Evolutionary conservation across 225 moss, liverwort and hornwort species (phyloP).

Genomic region (Neckera pumila): DNA sequence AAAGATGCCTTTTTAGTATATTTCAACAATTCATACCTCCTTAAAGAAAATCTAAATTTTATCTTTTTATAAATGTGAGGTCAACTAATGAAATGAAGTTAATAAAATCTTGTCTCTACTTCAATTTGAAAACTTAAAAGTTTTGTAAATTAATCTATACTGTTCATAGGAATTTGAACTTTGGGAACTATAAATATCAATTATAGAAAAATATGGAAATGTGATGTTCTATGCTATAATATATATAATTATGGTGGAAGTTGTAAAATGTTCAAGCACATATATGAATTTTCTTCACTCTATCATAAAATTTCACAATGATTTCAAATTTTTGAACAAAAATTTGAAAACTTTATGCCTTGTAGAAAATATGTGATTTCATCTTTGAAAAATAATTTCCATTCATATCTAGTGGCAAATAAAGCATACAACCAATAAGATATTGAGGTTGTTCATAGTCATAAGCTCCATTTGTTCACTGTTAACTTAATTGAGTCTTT

Average conservation of each 20-base stretch:
- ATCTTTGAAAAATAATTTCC: not conserved
- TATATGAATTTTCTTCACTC: not conserved
- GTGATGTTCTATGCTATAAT: fast-evolving
- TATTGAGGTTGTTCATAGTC: not conserved
- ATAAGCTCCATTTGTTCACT: fast-evolving
- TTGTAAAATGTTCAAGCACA: not conserved
- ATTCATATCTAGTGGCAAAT: not conserved
- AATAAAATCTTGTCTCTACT: not conserved
- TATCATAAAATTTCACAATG: not conserved
- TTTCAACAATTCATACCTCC: not conserved
- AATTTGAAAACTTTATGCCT: not conserved
- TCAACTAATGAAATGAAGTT: not conserved
- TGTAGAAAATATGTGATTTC: not conserved
- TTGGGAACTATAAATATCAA: no score
- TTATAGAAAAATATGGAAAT: fast-evolving
- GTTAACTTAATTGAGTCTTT: not conserved
- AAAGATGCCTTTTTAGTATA: not conserved
- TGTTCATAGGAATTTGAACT: not conserved
- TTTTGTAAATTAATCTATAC: no score
- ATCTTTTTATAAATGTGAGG: not conserved
- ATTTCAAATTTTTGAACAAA: no score
- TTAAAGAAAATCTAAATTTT: not conserved
- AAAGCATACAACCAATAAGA: not conserved
- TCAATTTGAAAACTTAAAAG: fast-evolving
- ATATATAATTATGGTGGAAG: no score